Conservation (phyloP, 2,329 filamentous ascomycete species). For the Pseudocercospora musae region DNA sequence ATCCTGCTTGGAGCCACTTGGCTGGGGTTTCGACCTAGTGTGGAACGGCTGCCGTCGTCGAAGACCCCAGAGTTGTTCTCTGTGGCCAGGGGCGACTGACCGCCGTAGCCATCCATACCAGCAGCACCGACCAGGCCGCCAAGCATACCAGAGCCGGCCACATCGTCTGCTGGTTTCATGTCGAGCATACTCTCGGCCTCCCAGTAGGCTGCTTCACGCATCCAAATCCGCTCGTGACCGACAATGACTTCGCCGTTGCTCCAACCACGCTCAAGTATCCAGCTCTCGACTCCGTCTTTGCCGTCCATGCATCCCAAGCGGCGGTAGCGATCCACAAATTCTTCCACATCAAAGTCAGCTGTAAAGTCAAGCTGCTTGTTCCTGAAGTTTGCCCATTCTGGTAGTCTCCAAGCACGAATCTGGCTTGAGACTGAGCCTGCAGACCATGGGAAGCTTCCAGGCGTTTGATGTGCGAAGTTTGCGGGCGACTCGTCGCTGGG, state of each 20-base stretch:
- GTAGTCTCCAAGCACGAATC: slow-evolving; percentile 85
- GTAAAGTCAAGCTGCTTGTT: slow-evolving; percentile 93
- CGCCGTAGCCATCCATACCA: slow-evolving; percentile 70
- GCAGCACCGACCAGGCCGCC: slow-evolving; percentile 54
- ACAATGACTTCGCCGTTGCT: slow-evolving; percentile 95
- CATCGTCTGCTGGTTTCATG: slow-evolving; percentile 63
- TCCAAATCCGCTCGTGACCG: slow-evolving; percentile 90
- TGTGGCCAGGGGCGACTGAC: slow-evolving; percentile 51
- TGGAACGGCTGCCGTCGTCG: slow-evolving; percentile 63
- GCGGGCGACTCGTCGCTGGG: slow-evolving; percentile 83
- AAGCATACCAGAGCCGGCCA: slow-evolving; percentile 37
- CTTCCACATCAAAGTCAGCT: slow-evolving; percentile 90
- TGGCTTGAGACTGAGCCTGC: slow-evolving; percentile 90
- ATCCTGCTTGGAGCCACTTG: slow-evolving; percentile 45
- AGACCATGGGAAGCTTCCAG: slow-evolving; percentile 82
- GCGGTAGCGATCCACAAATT: slow-evolving; percentile 81
- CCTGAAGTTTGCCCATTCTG: slow-evolving; percentile 93
- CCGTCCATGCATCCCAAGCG: slow-evolving; percentile 84
- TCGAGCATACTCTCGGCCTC: slow-evolving; percentile 96
- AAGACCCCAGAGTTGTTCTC: slow-evolving; percentile 30
- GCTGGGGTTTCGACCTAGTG: slow-evolving; percentile 54
- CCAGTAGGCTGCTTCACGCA: slow-evolving; percentile 93
- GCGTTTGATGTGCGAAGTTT: slow-evolving; percentile 66
- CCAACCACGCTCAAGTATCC: slow-evolving; percentile 93
- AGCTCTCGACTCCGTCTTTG: slow-evolving; percentile 87